phyloP scores from a whole-genome alignment of 2,329 filamentous ascomycete species.

The Lecanicillium sp. region DNA sequence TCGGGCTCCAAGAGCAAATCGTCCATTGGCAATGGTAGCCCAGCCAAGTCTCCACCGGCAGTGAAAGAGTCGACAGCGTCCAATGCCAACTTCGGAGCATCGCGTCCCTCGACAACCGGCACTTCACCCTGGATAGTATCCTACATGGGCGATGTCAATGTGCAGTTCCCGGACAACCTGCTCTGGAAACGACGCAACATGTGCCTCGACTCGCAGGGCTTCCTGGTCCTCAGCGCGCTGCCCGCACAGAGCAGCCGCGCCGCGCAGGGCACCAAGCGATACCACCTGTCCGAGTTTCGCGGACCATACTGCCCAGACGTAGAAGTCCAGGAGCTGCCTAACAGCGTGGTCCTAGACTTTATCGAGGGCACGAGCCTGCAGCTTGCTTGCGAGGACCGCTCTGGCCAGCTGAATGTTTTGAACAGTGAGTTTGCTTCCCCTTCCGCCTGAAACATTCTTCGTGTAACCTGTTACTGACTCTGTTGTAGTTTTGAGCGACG shows the following conservation, averaged over 20 bases:
- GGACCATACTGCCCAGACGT: constrained; percentile 77
- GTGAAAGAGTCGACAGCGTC: constrained; percentile 36
- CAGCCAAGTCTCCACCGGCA: constrained; percentile 25
- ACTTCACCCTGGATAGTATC: constrained; percentile 42
- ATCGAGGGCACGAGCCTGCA: constrained; percentile 54
- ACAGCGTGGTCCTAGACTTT: constrained; percentile 64
- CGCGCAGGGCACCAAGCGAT: constrained; percentile 57
- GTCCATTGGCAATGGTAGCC: neutral
- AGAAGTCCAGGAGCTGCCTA: constrained; percentile 85
- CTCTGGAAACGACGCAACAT: constrained; percentile 93
- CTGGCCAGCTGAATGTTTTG: constrained; percentile 48
- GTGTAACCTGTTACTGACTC: constrained; percentile 1
- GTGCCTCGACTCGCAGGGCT: constrained; percentile 76
- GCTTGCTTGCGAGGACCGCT: constrained; percentile 55
- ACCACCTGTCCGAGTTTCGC: constrained; percentile 79
- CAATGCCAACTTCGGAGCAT: constrained; percentile 11
- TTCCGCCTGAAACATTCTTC: neutral
- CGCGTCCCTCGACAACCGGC: constrained; percentile 20
- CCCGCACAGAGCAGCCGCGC: constrained; percentile 45
- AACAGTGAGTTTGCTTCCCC: constrained; percentile 34
- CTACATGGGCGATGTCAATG: constrained; percentile 83
- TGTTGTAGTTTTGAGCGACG: constrained; percentile 25
- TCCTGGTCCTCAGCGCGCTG: constrained; percentile 65
- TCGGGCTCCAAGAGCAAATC: constrained; percentile 37
- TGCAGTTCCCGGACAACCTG: constrained; percentile 93